Conservation (phyloP, 192 early-diverging fungal genomes). For the Backusella circina region DNA sequence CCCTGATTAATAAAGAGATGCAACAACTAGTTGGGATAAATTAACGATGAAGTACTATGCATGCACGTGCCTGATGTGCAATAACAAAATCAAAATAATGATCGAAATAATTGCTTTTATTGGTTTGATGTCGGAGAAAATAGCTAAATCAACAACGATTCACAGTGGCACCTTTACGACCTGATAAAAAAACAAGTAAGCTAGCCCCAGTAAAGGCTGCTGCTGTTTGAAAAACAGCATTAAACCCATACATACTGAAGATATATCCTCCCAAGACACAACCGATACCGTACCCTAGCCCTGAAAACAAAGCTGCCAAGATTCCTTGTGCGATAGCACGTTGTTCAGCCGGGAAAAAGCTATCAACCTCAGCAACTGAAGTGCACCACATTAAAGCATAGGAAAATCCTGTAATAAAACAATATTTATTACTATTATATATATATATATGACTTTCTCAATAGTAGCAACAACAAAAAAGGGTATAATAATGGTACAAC, state of each 20-base stretch:
- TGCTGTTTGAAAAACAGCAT: background rate
- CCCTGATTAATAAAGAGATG: background rate
- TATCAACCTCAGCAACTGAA: slow-evolving; percentile 20
- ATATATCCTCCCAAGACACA: slow-evolving; percentile 15
- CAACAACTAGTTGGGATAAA: background rate
- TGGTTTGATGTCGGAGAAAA: background rate
- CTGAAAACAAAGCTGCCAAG: slow-evolving; percentile 22
- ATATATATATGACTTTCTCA: background rate
- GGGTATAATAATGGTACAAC: background rate
- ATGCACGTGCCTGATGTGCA: background rate
- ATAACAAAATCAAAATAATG: background rate
- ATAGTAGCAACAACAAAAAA: background rate
- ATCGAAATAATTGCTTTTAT: slow-evolving; percentile 4
- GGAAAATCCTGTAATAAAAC: background rate
- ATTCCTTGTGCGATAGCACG: slow-evolving; percentile 31
- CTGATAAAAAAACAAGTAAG: background rate
- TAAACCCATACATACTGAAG: slow-evolving; percentile 7
- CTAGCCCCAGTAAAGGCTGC: background rate
- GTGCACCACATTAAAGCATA: slow-evolving; percentile 25
- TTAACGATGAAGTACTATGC: background rate
- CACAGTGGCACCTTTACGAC: background rate
- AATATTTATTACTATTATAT: background rate
- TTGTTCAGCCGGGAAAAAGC: slow-evolving; percentile 22
- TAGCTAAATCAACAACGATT: background rate
- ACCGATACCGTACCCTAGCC: slow-evolving; percentile 20